phyloP scores from a whole-genome alignment of 1,284 basidiomycete genomes.

The Xerocomus minutiporus region DNA sequence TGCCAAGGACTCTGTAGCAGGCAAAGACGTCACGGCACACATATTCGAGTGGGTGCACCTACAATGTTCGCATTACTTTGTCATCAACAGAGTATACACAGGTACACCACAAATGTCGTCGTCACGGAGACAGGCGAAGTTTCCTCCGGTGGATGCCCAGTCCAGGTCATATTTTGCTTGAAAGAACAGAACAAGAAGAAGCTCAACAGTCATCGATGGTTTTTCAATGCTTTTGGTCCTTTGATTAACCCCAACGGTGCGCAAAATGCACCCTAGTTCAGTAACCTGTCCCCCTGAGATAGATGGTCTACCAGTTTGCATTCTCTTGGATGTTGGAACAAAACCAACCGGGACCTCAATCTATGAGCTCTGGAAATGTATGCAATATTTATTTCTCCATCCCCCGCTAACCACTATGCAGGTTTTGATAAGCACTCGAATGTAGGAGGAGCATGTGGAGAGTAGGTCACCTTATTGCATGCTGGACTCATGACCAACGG shows the following conservation, averaged over 20 bases:
- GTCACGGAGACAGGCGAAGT: slow-evolving; percentile 86
- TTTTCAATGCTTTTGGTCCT: slow-evolving; percentile 94
- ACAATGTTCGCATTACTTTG: not conserved
- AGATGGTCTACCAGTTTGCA: slow-evolving; percentile 52
- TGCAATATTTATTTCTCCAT: slow-evolving; percentile 15
- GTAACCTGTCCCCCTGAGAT: not conserved
- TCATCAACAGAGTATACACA: slow-evolving; percentile 27
- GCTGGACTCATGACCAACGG: not conserved
- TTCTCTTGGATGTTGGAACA: slow-evolving; percentile 89
- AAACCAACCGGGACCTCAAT: slow-evolving; percentile 92
- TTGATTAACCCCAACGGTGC: slow-evolving; percentile 77
- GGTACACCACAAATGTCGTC: slow-evolving; percentile 75
- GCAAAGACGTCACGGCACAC: slow-evolving; percentile 91
- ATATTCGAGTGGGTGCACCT: slow-evolving; percentile 74
- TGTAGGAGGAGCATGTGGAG: slow-evolving; percentile 93
- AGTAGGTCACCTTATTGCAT: slow-evolving; percentile 45
- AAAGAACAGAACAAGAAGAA: slow-evolving; percentile 98
- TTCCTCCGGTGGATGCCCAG: slow-evolving; percentile 74
- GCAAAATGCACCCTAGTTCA: slow-evolving; percentile 5
- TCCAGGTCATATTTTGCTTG: slow-evolving; percentile 91
- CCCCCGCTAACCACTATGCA: slow-evolving; percentile 27
- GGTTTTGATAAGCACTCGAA: slow-evolving; percentile 87
- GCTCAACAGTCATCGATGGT: slow-evolving; percentile 91
- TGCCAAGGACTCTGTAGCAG: slow-evolving; percentile 87
- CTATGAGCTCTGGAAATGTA: slow-evolving; percentile 93